Base-by-base conservation (phyloP, 352 stramenopile species). In the Aphanomyces cochlioides region DNA sequence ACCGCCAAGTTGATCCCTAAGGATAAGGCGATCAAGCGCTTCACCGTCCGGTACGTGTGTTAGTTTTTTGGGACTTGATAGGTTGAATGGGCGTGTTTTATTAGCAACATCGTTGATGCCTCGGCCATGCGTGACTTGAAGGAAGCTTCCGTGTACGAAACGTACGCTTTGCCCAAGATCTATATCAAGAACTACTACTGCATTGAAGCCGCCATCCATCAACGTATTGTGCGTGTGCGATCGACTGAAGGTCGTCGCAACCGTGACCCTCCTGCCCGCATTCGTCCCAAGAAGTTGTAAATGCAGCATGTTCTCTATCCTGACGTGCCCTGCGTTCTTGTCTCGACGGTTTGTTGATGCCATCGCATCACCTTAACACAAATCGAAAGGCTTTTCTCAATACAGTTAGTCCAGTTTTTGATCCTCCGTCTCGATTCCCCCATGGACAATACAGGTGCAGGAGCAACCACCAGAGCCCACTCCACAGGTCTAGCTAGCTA, bases 141-240 rank as follows among this genome's bases (percentile, higher is more conserved):
- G 83, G 97, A 99, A 77, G 92, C 96, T 45, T 98, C 90, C 34
- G 96, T 98, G 67, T 99, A 99, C 89, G 95, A 98, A 83, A 98
- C 98, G 81, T 99, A 99, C 87, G 90, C 95, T 72, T 85, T 99
- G 73, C 97, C 97, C 73, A 99, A 99, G 90, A 96, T 99, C 74
- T 99, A 99, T 92, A 98, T 99, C 79, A 99, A 99, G 96, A 98
- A 99, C 93, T 99, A 99, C 84, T 99, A 99, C 91, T 99, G 96
- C 82, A 95, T 99, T 38, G 96, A 99, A 79, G 96, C 96, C 58
- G 97, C 97, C 66, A 98, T 99, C 70, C 97, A 99, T 89, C 96
- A 99, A 85, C 96, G 97, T 85, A 98, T 99, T 79, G 97, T 99
- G 63, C 95, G 97, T 88, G 97, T 93, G 75, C 93, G 97, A 78